These are phyloP conservation scores for Colletotrichum phormii DNA, from an alignment of 2,329 filamentous ascomycete species.

Conservation along the genomic window DNA sequence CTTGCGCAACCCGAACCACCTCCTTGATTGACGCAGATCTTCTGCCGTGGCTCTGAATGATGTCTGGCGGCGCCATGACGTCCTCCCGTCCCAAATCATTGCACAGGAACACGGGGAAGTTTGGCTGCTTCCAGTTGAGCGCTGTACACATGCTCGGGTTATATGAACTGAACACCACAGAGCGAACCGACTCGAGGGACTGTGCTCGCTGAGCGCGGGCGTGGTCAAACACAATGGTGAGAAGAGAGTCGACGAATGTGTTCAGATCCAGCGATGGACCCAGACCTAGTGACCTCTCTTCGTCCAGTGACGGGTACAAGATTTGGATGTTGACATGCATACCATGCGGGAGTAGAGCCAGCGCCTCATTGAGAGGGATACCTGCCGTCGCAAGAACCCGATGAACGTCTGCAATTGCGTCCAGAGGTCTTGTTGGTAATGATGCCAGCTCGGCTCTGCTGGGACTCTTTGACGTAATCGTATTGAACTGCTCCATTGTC, in stretches of 20 bases:
- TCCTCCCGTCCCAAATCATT: constrained; percentile 84
- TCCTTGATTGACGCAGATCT: constrained; percentile 92
- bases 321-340: constrained; percentile 95
- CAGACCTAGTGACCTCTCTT: constrained; percentile 77
- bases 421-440: constrained; percentile 59
- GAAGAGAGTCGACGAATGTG: constrained; percentile 82
- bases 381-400: constrained; percentile 80
- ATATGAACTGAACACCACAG: constrained; percentile 94
- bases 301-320: constrained; percentile 81
- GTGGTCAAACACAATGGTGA: constrained; percentile 91
- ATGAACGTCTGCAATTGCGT: constrained; percentile 75
- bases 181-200: constrained; percentile 80
- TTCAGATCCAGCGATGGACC: constrained; percentile 87
- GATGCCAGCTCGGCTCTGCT: constrained; percentile 56
- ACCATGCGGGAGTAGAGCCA: constrained; percentile 78
- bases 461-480: constrained; percentile 57
- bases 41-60: constrained; percentile 70
- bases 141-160: constrained; percentile 92
- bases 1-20: constrained; percentile 89
- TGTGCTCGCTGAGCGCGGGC: constrained; percentile 75
- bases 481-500: constrained; percentile 77
- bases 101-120: constrained; percentile 95
- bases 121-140: constrained; percentile 99
- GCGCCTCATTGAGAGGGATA: constrained; percentile 81
- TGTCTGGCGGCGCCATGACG: constrained; percentile 49